Conservation (phyloP, 2,329 filamentous ascomycete species). For the Canariomyces notabilis region DNA sequence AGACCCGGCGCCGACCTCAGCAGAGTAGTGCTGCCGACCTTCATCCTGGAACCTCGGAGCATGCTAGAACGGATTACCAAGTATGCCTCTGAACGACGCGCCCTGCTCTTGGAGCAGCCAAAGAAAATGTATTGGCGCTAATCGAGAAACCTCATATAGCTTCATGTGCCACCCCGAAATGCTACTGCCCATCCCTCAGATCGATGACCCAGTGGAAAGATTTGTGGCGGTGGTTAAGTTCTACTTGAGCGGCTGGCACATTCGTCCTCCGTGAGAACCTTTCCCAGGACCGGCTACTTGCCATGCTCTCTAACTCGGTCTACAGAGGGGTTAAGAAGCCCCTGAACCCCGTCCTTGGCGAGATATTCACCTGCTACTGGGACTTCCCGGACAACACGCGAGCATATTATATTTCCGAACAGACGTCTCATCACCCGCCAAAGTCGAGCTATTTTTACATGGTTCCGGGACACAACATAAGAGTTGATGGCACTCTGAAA, state of each 20-base stretch:
- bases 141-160: constrained; percentile 47
- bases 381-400: constrained; percentile 77
- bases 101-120: background rate
- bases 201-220: constrained; percentile 82
- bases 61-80: constrained; percentile 99
- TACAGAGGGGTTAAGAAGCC: constrained; percentile 93
- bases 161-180: constrained; percentile 99
- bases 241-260: constrained; percentile 97
- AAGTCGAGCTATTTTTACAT: constrained; percentile 99
- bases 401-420: constrained; percentile 94
- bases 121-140: constrained; percentile 11
- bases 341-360: constrained; percentile 91
- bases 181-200: constrained; percentile 77
- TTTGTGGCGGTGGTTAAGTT: constrained; percentile 97
- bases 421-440: constrained; percentile 95
- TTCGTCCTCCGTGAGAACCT: constrained; percentile 78
- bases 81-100: constrained; percentile 46
- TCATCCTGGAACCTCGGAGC: constrained; percentile 93
- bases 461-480: constrained; percentile 87
- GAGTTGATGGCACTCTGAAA: constrained; percentile 93
- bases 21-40: constrained; percentile 89
- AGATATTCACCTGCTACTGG: constrained; percentile 95
- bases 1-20: constrained; percentile 93
- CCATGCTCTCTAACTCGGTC: constrained; percentile 21
- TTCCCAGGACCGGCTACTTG: background rate